A percentile compares a stretch with the other conserved stretches of the same genome.
Evolutionary conservation across 192 early-diverging fungal genomes (phyloP).

Genomic region (Backusella tarrabulga): DNA sequence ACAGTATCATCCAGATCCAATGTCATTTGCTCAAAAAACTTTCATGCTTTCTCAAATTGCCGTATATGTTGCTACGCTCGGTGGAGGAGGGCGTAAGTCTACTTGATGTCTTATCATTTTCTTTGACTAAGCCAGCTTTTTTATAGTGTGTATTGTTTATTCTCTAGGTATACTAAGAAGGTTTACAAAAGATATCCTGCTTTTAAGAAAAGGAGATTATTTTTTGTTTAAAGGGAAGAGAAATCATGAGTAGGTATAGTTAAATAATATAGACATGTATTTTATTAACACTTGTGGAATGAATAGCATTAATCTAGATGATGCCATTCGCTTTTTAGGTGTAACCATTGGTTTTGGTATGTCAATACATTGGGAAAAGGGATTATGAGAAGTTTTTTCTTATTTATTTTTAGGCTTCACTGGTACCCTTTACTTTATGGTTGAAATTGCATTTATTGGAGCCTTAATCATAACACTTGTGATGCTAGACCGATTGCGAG

Average conservation of each 20-base stretch:
- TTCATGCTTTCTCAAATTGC: constrained; percentile 27
- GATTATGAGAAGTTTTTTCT: background rate
- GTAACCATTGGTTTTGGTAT: constrained; percentile 37
- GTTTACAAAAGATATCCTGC: constrained; percentile 33
- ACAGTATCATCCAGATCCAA: constrained; percentile 21
- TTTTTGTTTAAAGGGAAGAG: constrained; percentile 36
- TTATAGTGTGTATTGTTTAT: constrained; percentile 28
- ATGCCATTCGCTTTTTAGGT: constrained; percentile 36
- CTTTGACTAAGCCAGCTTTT: background rate
- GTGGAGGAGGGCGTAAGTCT: constrained; percentile 25
- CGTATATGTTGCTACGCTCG: constrained; percentile 24
- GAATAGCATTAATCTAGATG: constrained; percentile 32
- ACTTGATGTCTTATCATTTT: background rate
- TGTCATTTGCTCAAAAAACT: constrained; percentile 24
- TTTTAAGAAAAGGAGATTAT: constrained; percentile 32
- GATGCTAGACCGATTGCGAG: constrained; percentile 17
- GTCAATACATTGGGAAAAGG: background rate
- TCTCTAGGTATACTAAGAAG: constrained; percentile 30
- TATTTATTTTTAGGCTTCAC: constrained; percentile 26
- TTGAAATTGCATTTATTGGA: constrained; percentile 34
- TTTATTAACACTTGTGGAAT: background rate
- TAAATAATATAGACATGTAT: background rate
- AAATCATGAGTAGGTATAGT: constrained; percentile 27
- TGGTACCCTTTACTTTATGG: constrained; percentile 35
- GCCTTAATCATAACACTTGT: constrained; percentile 15